Evolutionary conservation across 495 filamentous ascomycete species (phyloP).

Genomic region (Penicillium ochrochloron): DNA sequence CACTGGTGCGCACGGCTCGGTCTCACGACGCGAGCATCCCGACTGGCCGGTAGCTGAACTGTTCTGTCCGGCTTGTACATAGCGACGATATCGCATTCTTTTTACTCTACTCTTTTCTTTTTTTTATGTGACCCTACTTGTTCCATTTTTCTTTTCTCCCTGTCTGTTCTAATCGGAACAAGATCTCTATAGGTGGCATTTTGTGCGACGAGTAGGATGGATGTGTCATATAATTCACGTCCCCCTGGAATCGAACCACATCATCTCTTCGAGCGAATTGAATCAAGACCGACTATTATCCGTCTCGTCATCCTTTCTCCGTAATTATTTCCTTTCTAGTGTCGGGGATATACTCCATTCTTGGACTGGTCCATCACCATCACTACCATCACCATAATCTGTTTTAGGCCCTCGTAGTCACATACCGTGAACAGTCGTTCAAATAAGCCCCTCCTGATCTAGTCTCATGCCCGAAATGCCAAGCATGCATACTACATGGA

Average conservation of each 20-base stretch:
- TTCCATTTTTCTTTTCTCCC: conserved; percentile 9
- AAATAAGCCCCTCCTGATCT: conserved; percentile 4
- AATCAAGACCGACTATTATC: neutral
- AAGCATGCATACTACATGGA: conserved; percentile 4
- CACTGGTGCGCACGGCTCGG: conserved; percentile 19
- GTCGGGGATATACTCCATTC: neutral
- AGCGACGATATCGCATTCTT: conserved; percentile 17
- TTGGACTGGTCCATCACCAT: neutral
- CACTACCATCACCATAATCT: neutral
- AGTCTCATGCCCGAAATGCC: conserved; percentile 11
- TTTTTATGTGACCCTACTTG: conserved; percentile 18
- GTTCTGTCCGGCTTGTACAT: conserved; percentile 48
- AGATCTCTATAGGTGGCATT: conserved; percentile 10
- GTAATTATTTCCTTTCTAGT: neutral
- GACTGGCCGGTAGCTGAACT: conserved; percentile 41
- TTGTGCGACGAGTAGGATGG: conserved; percentile 5
- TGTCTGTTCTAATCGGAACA: conserved; percentile 13
- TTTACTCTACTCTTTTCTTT: conserved; percentile 28
- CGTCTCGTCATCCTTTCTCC: neutral
- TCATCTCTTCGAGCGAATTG: neutral
- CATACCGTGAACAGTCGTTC: neutral
- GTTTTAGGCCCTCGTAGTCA: conserved; percentile 1
- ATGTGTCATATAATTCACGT: conserved; percentile 20
- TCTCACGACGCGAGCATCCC: conserved; percentile 29
- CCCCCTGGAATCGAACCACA: conserved; percentile 7